phyloP scores from a whole-genome alignment of 1,284 basidiomycete genomes.

The Cutaneotrichosporon mucoides region DNA sequence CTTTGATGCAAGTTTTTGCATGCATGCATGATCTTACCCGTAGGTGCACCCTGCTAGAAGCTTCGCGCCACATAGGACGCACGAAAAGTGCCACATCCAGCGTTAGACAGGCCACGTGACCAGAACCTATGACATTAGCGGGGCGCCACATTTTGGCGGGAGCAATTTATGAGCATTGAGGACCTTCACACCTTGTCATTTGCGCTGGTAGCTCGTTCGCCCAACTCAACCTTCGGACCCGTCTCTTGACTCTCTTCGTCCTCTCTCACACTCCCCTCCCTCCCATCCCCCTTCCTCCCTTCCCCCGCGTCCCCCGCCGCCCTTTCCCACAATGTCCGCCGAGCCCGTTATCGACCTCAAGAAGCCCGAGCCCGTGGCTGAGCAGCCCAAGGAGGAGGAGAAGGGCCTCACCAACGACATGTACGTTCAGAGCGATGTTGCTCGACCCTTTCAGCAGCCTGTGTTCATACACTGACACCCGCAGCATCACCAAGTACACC shows the following conservation, averaged over 20 bases:
- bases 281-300: too few relatives aligned
- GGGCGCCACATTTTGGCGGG: slow-evolving; percentile 7
- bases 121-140: neutral
- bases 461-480: neutral
- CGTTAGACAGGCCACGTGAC: neutral
- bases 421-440: slow-evolving; percentile 26
- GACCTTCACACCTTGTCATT: neutral
- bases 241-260: neutral
- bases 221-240: too few relatives aligned
- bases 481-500: slow-evolving; percentile 57
- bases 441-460: too few relatives aligned
- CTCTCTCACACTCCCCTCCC: too few relatives aligned
- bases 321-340: slow-evolving; percentile 20
- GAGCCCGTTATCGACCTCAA: slow-evolving; percentile 38
- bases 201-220: too few relatives aligned
- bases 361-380: slow-evolving; percentile 37
- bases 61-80: too few relatives aligned
- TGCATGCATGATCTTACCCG: too few relatives aligned
- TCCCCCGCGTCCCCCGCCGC: neutral
- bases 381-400: slow-evolving; percentile 40
- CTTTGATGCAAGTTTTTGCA: too few relatives aligned
- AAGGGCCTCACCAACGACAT: slow-evolving; percentile 48
- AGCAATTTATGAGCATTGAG: neutral
- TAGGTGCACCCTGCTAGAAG: too few relatives aligned
- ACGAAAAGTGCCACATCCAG: slow-evolving; percentile 1